Conservation (phyloP, 805 yeast species). For the Candida pini region DNA sequence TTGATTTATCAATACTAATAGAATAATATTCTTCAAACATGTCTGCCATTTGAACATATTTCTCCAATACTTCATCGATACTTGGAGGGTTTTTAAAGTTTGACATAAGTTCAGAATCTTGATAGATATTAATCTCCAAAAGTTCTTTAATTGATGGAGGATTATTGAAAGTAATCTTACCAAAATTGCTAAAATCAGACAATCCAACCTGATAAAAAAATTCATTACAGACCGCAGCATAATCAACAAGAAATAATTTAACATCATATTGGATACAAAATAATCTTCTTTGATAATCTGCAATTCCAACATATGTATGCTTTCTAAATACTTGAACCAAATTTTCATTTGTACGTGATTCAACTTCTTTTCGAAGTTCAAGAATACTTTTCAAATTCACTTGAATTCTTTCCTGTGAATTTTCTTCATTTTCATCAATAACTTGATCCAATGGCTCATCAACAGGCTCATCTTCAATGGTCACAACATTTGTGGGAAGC, state of each 20-base stretch:
- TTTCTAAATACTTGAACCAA: conserved; percentile 66
- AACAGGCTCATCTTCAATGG: background rate
- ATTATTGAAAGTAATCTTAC: conserved; percentile 40
- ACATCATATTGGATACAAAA: conserved; percentile 85
- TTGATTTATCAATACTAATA: conserved; percentile 34
- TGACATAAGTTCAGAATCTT: conserved; percentile 12
- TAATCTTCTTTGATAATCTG: conserved; percentile 63
- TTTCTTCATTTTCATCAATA: conserved; percentile 2
- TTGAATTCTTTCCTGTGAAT: conserved; percentile 25
- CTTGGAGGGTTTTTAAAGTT: conserved; percentile 6
- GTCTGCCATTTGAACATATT: conserved; percentile 45
- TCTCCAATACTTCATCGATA: conserved; percentile 8
- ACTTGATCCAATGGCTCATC: conserved; percentile 3
- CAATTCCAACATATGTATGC: conserved; percentile 74
- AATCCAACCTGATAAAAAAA: conserved; percentile 79
- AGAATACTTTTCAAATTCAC: conserved; percentile 56
- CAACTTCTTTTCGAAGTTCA: conserved; percentile 48
- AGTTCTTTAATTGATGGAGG: conserved; percentile 32
- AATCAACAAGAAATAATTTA: conserved; percentile 72
- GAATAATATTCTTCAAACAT: conserved; percentile 82
- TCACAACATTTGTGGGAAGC: conserved; percentile 7
- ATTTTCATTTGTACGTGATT: conserved; percentile 38
- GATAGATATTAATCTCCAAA: conserved; percentile 31
- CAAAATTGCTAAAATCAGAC: conserved; percentile 77
- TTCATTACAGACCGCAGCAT: conserved; percentile 60